These are phyloP conservation scores for Hordeum marinum DNA, from an alignment of 176 grass and related monocot genomes.

Conservation along the genomic window DNA sequence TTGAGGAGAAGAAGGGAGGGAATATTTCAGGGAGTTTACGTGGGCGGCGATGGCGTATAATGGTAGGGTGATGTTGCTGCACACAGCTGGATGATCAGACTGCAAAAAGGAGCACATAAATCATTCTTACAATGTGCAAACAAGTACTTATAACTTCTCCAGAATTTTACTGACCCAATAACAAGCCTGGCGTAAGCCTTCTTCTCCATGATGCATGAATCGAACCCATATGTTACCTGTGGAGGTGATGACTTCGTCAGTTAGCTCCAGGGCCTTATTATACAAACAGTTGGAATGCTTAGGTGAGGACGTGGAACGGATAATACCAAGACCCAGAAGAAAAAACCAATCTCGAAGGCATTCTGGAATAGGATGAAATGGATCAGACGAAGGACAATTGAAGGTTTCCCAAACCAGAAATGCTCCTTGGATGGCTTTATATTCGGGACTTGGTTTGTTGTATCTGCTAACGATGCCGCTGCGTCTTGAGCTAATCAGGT, in stretches of 20 bases:
- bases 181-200: constrained; percentile 55
- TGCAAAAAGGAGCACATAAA: constrained; percentile 22
- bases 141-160: background rate
- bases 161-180: constrained; percentile 53
- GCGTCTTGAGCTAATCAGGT: constrained; percentile 74
- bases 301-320: background rate
- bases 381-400: constrained; percentile 64
- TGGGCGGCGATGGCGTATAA: constrained; percentile 71
- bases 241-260: background rate
- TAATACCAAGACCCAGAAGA: constrained; percentile 75
- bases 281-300: background rate
- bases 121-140: background rate
- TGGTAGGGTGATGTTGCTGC: constrained; percentile 86
- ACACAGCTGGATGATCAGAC: constrained; percentile 62
- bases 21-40: constrained; percentile 28
- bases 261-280: background rate
- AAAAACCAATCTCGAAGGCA: constrained; percentile 87
- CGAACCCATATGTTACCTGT: constrained; percentile 67
- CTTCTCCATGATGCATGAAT: constrained; percentile 78
- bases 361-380: constrained; percentile 99
- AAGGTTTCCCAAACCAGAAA: constrained; percentile 78
- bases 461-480: background rate
- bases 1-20: too few species aligned
- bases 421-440: constrained; percentile 66
- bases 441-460: background rate